These are phyloP conservation scores for Pseudomassariella vexata DNA, from an alignment of 2,329 filamentous ascomycete genomes.

Conservation along the genomic window DNA sequence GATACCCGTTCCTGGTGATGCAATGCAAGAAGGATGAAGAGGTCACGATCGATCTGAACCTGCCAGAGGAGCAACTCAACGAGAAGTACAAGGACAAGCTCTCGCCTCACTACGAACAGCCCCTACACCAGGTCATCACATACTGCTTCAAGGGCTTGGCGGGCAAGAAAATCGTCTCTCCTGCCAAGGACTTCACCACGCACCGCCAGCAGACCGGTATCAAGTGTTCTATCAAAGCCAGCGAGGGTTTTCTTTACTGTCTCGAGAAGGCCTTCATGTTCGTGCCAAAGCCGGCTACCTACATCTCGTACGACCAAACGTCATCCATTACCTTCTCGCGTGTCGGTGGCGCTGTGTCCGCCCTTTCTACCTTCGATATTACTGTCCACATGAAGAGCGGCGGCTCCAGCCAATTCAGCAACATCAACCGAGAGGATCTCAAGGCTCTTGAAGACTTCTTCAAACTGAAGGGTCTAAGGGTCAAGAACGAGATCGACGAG, in stretches of 20 bases:
- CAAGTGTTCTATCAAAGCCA: slow-evolving; percentile 99
- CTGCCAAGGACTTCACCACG: slow-evolving; percentile 89
- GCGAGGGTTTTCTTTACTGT: slow-evolving; percentile 95
- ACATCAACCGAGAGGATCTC: slow-evolving; percentile 98
- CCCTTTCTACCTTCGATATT: slow-evolving; percentile 94
- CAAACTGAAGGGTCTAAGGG: slow-evolving; percentile 87
- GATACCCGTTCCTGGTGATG: slow-evolving; percentile 98
- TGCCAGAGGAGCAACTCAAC: slow-evolving; percentile 83
- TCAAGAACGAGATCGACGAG: slow-evolving; percentile 98
- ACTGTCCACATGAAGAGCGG: slow-evolving; percentile 85
- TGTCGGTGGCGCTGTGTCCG: slow-evolving; percentile 88
- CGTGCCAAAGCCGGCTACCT: slow-evolving; percentile 95
- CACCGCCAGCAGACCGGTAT: slow-evolving; percentile 93
- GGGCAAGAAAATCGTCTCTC: slow-evolving; percentile 90
- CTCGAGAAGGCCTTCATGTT: slow-evolving; percentile 99
- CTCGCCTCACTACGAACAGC: slow-evolving; percentile 84
- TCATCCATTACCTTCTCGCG: slow-evolving; percentile 90
- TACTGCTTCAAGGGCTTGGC: slow-evolving; percentile 93
- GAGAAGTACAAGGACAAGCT: slow-evolving; percentile 85
- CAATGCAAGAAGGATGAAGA: slow-evolving; percentile 98
- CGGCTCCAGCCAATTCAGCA: slow-evolving; percentile 95
- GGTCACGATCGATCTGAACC: slow-evolving; percentile 91
- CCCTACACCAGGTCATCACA: slow-evolving; percentile 86
- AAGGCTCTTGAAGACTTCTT: slow-evolving; percentile 96
- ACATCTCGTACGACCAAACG: slow-evolving; percentile 92